Conservation (phyloP, 2,329 filamentous ascomycete genomes). For the Cladorrhinum sp. region DNA sequence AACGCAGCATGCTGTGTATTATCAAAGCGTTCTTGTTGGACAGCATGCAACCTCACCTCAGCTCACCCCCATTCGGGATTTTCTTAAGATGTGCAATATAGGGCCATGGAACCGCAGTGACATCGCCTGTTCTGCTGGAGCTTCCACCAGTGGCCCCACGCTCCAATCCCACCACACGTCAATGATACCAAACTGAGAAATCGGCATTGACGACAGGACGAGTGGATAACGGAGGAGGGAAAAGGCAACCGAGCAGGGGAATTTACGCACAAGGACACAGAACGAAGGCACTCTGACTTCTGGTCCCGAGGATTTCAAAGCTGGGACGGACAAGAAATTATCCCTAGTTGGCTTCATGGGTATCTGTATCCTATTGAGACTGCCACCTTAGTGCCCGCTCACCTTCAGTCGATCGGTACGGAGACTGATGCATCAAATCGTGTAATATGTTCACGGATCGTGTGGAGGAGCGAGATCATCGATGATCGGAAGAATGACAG, state of each 20-base stretch:
- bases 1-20: not conserved
- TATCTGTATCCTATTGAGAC: not conserved
- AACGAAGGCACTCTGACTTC: not conserved
- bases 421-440: not conserved
- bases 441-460: not conserved
- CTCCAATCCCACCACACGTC: not conserved
- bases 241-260: not conserved
- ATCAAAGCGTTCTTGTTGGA: not conserved
- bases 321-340: not conserved
- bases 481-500: not conserved
- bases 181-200: not conserved
- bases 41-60: not conserved
- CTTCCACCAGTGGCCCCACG: slow-evolving; percentile 2
- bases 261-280: not conserved
- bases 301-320: not conserved
- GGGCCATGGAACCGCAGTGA: slow-evolving; percentile 3
- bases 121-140: slow-evolving; percentile 4
- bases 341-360: too few species aligned
- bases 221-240: not conserved
- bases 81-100: slow-evolving; percentile 34
- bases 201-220: not conserved
- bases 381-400: not conserved
- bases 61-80: slow-evolving; percentile 17
- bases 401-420: not conserved
- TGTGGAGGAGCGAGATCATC: not conserved